phyloP scores from a whole-genome alignment of 2,329 filamentous ascomycete species.

The Aspergillus sp. region DNA sequence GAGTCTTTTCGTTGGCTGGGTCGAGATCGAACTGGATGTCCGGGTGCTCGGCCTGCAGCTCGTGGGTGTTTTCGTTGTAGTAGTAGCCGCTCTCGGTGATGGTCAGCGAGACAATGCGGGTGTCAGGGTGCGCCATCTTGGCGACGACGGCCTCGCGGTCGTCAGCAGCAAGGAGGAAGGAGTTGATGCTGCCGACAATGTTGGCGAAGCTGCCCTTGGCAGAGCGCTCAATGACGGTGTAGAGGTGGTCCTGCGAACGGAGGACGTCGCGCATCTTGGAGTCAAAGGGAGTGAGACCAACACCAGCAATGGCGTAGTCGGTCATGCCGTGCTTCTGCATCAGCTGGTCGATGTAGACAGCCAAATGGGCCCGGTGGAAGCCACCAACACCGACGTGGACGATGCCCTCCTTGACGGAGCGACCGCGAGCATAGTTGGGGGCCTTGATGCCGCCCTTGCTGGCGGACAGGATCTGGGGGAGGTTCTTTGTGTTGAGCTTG shows the following conservation, averaged over 20 bases:
- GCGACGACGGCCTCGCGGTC: conserved; percentile 53
- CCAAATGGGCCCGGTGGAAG: conserved; percentile 56
- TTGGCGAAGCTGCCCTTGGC: conserved; percentile 51
- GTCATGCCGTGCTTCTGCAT: conserved; percentile 47
- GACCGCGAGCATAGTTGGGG: conserved; percentile 47
- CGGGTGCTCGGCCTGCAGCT: conserved; percentile 50
- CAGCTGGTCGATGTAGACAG: conserved; percentile 53
- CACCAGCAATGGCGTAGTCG: conserved; percentile 54
- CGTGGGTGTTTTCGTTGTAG: conserved; percentile 59
- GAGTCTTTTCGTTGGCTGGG: conserved; percentile 42
- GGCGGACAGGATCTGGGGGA: conserved; percentile 36
- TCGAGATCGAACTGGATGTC: conserved; percentile 52
- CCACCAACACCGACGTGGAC: conserved; percentile 57
- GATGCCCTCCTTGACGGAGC: conserved; percentile 53
- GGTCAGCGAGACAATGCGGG: conserved; percentile 56
- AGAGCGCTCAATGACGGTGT: conserved; percentile 57
- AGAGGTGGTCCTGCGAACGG: conserved; percentile 51
- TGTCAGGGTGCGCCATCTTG: conserved; percentile 57
- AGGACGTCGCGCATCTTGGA: conserved; percentile 53
- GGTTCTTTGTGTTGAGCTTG: conserved; percentile 42
- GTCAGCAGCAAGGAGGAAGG: conserved; percentile 54
- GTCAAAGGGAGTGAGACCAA: conserved; percentile 54
- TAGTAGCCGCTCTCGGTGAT: conserved; percentile 60
- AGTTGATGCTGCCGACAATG: conserved; percentile 55
- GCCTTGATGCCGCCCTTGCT: conserved; percentile 33